Evolutionary conservation across 2,329 filamentous ascomycete species (phyloP), one percentile per base, ranked within the genome.

Genomic region (Amesomyces nigricolor): DNA sequence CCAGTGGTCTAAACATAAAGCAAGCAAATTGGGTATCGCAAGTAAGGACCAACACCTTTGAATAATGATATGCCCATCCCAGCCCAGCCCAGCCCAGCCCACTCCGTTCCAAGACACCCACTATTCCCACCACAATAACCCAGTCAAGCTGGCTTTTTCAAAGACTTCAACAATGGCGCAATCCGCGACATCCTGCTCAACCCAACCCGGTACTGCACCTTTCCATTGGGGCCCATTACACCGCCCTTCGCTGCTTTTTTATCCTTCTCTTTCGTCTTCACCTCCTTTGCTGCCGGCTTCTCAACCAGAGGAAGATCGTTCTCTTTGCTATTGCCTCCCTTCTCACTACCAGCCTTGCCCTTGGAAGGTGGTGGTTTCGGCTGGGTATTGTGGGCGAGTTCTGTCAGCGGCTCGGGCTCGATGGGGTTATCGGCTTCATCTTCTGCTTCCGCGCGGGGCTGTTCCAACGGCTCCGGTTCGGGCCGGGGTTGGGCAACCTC

Each of bases 141-240:
- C 26, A n/a, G 13, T 17, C 39, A 52, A 5, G n/a, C 48, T 11
- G 51, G 51, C 47, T 78, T 79, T 53, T 71, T 73, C 51, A 80
- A 60, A 19, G 71, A 71, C 65, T 80, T 80, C 26, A 81, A 67
- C 51, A 81, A 64, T 29, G 78, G 77, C 37, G 78, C 75, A 57
- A 81, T 79, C 55, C 74, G 71, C 16, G 72, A 72, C 62, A 66
- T 71, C 65, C 73, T 79, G 68, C 78, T 80, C 60, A 80, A 65
- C 3, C 78, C 78, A 52, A 81, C 77, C 14, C 78, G 71, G 58
- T 76, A 78, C 14, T 72, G 59, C 14, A 75, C 75, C 58, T 74
- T 77, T 42, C 47, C 44, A 42, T 35, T 56, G 42, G 14, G 19
- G 29, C 37, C 29, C 13, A 45, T 43, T 5, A 13, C 19, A 10